Base-by-base conservation (phyloP, 2,329 filamentous ascomycete species). In the Elsinoe ampelina region DNA sequence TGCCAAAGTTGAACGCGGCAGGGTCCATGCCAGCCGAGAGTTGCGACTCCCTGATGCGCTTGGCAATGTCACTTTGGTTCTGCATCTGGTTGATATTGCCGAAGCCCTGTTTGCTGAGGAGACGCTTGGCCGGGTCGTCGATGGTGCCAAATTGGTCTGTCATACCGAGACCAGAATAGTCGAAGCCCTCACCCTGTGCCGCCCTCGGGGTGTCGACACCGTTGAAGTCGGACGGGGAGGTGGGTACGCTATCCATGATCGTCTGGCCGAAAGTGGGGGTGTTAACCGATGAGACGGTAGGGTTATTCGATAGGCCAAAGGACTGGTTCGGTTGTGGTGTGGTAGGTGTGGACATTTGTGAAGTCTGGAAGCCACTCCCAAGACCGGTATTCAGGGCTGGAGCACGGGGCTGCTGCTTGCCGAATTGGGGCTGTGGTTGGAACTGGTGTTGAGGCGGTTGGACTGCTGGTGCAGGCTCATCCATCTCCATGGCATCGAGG, bases 401-500 rank as follows among this genome's bases (percentile, higher is more conserved):
- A 48, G 79, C 73, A 61, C 77, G 71, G 58, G 75, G 75, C 64
- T 77, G 77, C 59, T 80, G 75, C 59, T 80, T 77, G 56, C 77
- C 78, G 62, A 80, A 82, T 57, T 79, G 67, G n/a, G 68, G 69
- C 56, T 72, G 70, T 15, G 69, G 78, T 57, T 77, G 75, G 57
- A 68, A 71, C 56, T 74, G 73, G 39, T 68, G 63, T 19, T 63
- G 63, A 50, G 71, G 70, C 34, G 67, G 66, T 41, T 67, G 66
- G 32, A 70, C 65, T 10, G 70, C 67, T 43, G 87, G 87, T 61
- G 63, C 75, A 67, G 58, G 84, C 64, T 95, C 90, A 66, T 97
- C 92, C 85, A 97, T 87, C 66, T 97, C 92, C 92, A 97, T 96
- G 66, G 95, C 89, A 54, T 89, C 90, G 30, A 95, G 82, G 15